Evolutionary conservation across 208 protist genomes (phyloP), one percentile per base, ranked within the genome.

Genomic region (Acanthamoeba lugdunensis): DNA sequence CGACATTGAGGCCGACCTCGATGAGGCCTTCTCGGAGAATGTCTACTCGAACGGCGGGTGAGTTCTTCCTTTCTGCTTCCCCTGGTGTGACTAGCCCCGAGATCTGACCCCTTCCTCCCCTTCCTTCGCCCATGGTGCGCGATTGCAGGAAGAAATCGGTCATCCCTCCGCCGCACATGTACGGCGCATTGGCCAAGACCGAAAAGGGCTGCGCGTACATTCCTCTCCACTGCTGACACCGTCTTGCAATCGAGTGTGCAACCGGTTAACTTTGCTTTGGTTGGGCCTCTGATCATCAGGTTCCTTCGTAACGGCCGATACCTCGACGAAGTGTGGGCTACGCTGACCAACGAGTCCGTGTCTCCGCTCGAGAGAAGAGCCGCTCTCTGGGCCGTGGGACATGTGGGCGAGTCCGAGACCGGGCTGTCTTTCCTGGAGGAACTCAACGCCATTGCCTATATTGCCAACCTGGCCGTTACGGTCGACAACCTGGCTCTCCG

Each of bases 141-240:
- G 50, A 50, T 33, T 41, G 65, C 48, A 61, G 75, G n/a, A 77
- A 90, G 45, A 94, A 93, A 52, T 37, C 77, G 30, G 93, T 94
- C 7, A 94, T 96, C 3, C 84, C 96, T 14, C 94, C 94, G 48
- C 95, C 95, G 25, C 95, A 96, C 58, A 93, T 96, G 45, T 96
- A 95, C 82, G 95, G 95, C 45, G 95, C 96, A 8, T 48, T 96
- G n/a, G 95, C 95, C 11, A 96, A 96, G 56, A 96, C 95, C n/a
- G 71, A 93, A 30, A 56, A 75, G 28, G 95, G 95, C 25, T 96
- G 95, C 89, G 52, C 30, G 89, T 90, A 90, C 63, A 30, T n/a
- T 14, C 8, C 67, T n/a, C 28, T 14, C 30, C 67, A 16, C 14
- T 14, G 2, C 67, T 41, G 48, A 11, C 48, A 50, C 48, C 23